Conservation (phyloP, 495 filamentous ascomycete species). For the Geopyxis carbonaria region DNA sequence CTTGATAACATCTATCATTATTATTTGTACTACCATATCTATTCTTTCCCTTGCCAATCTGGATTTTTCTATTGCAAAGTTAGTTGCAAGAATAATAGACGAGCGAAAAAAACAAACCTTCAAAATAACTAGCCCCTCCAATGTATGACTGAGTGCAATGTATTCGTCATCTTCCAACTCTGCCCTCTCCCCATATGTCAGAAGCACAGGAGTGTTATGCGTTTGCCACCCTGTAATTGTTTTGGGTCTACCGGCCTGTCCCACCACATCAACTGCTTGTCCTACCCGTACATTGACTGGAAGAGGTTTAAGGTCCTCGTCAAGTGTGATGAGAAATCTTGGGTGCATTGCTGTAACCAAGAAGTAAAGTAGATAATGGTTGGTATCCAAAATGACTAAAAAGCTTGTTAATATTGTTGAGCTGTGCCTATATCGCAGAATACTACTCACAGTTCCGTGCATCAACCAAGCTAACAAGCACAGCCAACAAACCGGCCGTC, state of each 20-base stretch:
- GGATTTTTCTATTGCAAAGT: constrained; percentile 22
- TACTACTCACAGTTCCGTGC: constrained; percentile 51
- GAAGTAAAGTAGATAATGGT: constrained; percentile 95
- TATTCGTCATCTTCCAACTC: constrained; percentile 98
- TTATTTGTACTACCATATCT: constrained; percentile 7
- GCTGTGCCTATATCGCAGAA: not conserved
- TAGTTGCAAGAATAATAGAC: not conserved
- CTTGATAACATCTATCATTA: too few relatives aligned
- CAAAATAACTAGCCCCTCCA: constrained; percentile 91
- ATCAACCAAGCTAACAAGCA: constrained; percentile 81
- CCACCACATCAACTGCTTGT: constrained; percentile 95
- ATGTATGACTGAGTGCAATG: constrained; percentile 67
- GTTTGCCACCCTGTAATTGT: constrained; percentile 99
- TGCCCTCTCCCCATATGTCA: constrained; percentile 83
- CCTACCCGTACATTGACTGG: constrained; percentile 93
- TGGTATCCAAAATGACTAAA: constrained; percentile 57
- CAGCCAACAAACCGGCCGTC: constrained; percentile 73
- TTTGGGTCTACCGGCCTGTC: constrained; percentile 91
- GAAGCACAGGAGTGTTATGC: constrained; percentile 87
- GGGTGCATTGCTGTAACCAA: constrained; percentile 95
- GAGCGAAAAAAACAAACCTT: constrained; percentile 39
- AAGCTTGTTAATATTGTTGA: not conserved
- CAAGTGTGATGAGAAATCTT: constrained; percentile 84
- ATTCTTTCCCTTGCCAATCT: constrained; percentile 24
- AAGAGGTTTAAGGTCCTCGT: constrained; percentile 83